phyloP scores from a whole-genome alignment of 2,329 filamentous ascomycete species.

The Didymella exigua region DNA sequence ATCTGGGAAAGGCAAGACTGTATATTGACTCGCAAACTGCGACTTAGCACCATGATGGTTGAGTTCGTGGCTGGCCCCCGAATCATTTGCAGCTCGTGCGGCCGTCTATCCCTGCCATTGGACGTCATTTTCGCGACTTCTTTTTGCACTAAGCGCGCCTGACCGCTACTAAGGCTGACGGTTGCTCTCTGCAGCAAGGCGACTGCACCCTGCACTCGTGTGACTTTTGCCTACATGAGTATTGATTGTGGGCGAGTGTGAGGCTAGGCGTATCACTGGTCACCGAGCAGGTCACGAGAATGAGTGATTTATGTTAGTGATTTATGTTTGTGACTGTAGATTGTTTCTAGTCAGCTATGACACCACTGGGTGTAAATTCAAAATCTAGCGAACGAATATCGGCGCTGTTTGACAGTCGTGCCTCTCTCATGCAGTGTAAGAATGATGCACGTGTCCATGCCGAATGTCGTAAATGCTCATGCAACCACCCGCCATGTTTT shows the following conservation, averaged over 20 bases:
- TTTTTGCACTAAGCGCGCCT: conserved; percentile 11
- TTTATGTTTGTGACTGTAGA: not conserved
- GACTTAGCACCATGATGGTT: conserved; percentile 32
- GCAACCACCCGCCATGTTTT: conserved; percentile 25
- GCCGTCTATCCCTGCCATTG: conserved; percentile 27
- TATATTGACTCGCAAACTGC: conserved; percentile 15
- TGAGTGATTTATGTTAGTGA: not conserved
- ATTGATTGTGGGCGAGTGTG: not conserved
- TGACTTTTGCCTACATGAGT: not conserved
- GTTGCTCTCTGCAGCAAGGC: not conserved
- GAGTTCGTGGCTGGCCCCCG: conserved; percentile 2
- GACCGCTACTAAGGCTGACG: conserved; percentile 5
- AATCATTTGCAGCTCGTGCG: conserved; percentile 30
- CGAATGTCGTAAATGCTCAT: conserved; percentile 25
- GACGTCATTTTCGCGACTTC: conserved; percentile 26
- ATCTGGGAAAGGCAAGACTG: conserved; percentile 20
- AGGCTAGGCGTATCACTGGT: not conserved
- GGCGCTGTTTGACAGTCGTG: conserved; percentile 13
- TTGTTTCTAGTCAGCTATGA: conserved; percentile 14
- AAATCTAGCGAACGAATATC: conserved; percentile 13
- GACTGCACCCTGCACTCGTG: conserved; percentile 2
- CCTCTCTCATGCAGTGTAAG: conserved; percentile 8
- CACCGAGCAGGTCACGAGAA: not conserved
- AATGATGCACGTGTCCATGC: conserved; percentile 17
- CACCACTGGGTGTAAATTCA: conserved; percentile 6